Evolutionary conservation across 2,329 filamentous ascomycete species (phyloP), one percentile per base, ranked within the genome.

Genomic region (Fonsecaea pedrosoi): DNA sequence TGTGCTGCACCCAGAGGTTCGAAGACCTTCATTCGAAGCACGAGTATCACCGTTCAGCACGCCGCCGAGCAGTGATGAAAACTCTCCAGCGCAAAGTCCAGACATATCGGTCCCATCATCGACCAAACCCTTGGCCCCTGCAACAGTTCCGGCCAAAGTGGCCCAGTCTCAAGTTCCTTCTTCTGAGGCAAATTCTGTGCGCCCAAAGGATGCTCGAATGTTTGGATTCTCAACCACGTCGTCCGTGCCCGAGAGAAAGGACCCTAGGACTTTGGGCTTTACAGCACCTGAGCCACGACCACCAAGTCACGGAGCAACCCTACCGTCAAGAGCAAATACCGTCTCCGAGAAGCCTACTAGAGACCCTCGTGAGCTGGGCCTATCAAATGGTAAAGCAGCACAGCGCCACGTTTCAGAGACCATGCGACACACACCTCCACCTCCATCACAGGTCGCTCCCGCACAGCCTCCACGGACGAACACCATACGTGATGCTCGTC

Each of bases 31-130:
- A 78, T 74, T 76, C 2, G 82, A 85, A 50, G 81, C 82, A 37
- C 79, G 81, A 59, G 74, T 88, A 0, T 97, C 94, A 0, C 94
- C 94, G 0, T 97, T 97, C 75, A 93, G 84, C 74, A 97, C 92
- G 40, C 93, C 93, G 18, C 92, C 94, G 0, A 89, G 88, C 72
- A 94, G 90, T 75, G 86, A 87, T 4, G 88, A 86, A 64, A 89
- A 82, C 0, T 82, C 84, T n/a, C 80, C 75, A 5, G 50, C 60
- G 4, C 64, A 25, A 42, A 70, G 67, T 38, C 70, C 67, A 13
- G 65, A 71, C 6, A 10, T 42, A 2, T 21, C 42, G 21, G 10
- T 58, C 37, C 38, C 57, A 5, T 21, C 42, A 13, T 48, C 45
- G 10, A 15, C 53, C 4, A 62, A 50, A 38, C 55, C 40, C n/a